Base-by-base conservation (phyloP, 2,329 filamentous ascomycete genomes). In the Cladophialophora psammophila region DNA sequence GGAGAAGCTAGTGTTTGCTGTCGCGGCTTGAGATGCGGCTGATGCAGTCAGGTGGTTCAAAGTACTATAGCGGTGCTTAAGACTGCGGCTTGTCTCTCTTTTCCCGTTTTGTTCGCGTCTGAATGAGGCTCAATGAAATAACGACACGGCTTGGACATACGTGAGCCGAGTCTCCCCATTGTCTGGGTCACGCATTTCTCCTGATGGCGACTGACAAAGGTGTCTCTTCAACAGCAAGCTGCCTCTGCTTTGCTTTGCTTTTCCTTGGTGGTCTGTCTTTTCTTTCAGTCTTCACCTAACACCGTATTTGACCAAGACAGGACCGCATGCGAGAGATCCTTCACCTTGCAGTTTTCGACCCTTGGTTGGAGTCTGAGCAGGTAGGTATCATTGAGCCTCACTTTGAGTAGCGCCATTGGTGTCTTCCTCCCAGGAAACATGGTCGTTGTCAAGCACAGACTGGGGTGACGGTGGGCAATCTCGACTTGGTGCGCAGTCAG, bases 1-100 rank as follows among this genome's bases (percentile, higher is more conserved):
- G 12, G 2, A 15, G 38, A 13, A 10, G 45, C 45, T 50, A 9
- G 45, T 50, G 45, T 50, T 50, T 50, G 45, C 18, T 50, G 18
- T 50, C 18, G 45, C 45, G 45, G 45, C 45, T 50, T 50, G 45
- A 50, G 3, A 20, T 50, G 45, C 18, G 45, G 45, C 45, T 50
- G 45, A 26, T 26, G 45, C 20, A 26, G 18, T 50, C 40, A 50
- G 45, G 20, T 50, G 45, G n/a, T 26, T 26, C 18, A 13, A 3
- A 26, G 18, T 26, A 26, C n/a, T 18, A 8, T 9, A 45, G 40
- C 2, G 12, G 2, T 26, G 45, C 45, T 7, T n/a, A 12, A 20
- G 45, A 8, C 45, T 50, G 45, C 45, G 45, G 20, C 18, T 9
- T 50, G 7, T 50, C 18, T 5, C 18, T 20, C 9, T 40, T 50